Base-by-base conservation (phyloP, 108 stramenopile genomes). In the Nannochloropsis gaditana region DNA sequence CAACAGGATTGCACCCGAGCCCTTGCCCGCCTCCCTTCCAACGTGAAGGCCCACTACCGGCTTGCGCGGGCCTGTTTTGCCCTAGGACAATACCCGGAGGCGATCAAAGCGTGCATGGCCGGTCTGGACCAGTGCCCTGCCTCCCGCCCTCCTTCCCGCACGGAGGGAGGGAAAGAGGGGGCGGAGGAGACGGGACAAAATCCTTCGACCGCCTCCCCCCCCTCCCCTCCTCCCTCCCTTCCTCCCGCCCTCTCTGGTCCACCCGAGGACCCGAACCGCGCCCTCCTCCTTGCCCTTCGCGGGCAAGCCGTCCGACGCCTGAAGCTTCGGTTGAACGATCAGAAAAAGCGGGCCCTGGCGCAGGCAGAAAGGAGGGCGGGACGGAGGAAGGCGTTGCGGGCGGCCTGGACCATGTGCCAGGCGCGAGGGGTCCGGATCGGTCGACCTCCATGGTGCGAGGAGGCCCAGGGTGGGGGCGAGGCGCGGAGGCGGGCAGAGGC, bases 401-500 rank as follows among this genome's bases (percentile, higher is more conserved):
- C 15, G 59, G 59, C 59, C 4, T 73, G 59, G 59, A 8, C 59
- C 5, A 73, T 73, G 3, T n/a, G 59, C 59, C 59, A n/a, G n/a
- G 59, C 15, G 59, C 15, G 59, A 73, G 2, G 8, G 8, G 8
- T 73, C 59, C 15, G n/a, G 59, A 0, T 73, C 5, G 59, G 59
- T 4, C 19, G n/a, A n/a, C 59, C 59, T 3, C n/a, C 4, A 15
- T 73, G 59, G 59, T n/a, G n/a, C 6, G 59, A 73, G 8, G 59
- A n/a, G n/a, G 59, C 19, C 2, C 59, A 8, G 59, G 59, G 59
- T n/a, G 59, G 59, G 59, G 59, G 59, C 19, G 59, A 73, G 6
- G 59, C 59, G n/a, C 15, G 59, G 59, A 73, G 59, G 59, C 59
- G n/a, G n/a, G 59, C n/a, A 15, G 59, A 73, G n/a, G 59, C 59